Evolutionary conservation across 768 basidiomycete species (phyloP).

Genomic region (Tricholoma flavovirens): DNA sequence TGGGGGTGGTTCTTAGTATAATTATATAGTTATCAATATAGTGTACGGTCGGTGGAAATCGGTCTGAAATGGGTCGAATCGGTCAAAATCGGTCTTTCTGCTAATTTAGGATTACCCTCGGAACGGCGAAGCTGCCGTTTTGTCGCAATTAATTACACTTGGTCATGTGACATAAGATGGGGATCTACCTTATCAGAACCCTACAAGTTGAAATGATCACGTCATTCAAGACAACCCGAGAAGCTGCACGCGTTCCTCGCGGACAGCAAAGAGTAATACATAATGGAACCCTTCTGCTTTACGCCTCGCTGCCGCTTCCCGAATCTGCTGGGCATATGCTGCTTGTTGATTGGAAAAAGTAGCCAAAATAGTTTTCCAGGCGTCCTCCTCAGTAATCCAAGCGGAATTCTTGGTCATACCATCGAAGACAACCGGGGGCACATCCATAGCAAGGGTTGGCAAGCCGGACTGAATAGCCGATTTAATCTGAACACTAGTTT

Average conservation of each 20-base stretch:
- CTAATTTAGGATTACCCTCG: too few relatives aligned
- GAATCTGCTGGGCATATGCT: slow-evolving; percentile 60
- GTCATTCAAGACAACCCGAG: slow-evolving; percentile 31
- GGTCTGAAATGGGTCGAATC: too few relatives aligned
- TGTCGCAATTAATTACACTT: too few relatives aligned
- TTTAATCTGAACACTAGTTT: slow-evolving; percentile 52
- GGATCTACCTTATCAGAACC: neutral
- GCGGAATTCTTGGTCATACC: slow-evolving; percentile 46
- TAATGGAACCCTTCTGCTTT: slow-evolving; percentile 61
- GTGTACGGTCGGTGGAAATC: too few relatives aligned
- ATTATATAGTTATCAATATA: too few relatives aligned
- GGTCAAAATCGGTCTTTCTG: too few relatives aligned
- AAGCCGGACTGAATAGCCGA: slow-evolving; percentile 53
- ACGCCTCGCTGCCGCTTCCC: slow-evolving; percentile 58
- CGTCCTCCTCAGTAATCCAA: slow-evolving; percentile 75
- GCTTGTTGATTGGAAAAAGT: slow-evolving; percentile 52
- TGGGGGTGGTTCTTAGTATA: too few relatives aligned
- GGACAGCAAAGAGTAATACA: slow-evolving; percentile 57
- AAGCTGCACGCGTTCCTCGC: slow-evolving; percentile 65
- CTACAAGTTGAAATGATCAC: neutral
- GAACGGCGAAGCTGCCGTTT: too few relatives aligned
- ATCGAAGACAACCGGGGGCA: slow-evolving; percentile 56
- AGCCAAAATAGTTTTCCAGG: slow-evolving; percentile 56
- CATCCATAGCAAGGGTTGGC: slow-evolving; percentile 70
- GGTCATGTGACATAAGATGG: too few relatives aligned